These are phyloP conservation scores for Falciphora oryzae DNA, from an alignment of 2,329 filamentous ascomycete species.

Conservation along the genomic window DNA sequence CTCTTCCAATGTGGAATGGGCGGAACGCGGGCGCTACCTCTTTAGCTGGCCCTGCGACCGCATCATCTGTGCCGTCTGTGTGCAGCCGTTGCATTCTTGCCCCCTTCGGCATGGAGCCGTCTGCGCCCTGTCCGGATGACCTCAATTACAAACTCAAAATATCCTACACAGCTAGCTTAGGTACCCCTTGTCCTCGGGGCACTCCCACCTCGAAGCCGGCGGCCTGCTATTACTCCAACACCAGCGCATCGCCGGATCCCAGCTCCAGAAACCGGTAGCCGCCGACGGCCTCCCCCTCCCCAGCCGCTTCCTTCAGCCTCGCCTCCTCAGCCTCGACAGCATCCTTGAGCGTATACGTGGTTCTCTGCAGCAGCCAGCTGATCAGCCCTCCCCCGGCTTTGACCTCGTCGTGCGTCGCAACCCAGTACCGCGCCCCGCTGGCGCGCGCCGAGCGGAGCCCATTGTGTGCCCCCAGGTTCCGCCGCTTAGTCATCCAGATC, in stretches of 20 bases:
- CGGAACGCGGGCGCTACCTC: background rate
- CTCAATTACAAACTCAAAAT: background rate
- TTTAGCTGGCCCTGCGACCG: no score
- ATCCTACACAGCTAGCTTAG: background rate
- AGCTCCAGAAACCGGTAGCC: slow-evolving; percentile 45
- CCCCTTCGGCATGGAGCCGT: no score
- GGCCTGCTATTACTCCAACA: slow-evolving; percentile 33
- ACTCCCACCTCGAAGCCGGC: background rate
- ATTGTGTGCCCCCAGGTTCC: slow-evolving; percentile 60
- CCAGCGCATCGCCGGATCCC: slow-evolving; percentile 48
- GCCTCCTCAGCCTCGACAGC: slow-evolving; percentile 32
- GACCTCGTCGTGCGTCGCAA: slow-evolving; percentile 59
- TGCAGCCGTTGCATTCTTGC: background rate
- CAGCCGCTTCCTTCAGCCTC: slow-evolving; percentile 16
- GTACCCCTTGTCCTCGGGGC: background rate
- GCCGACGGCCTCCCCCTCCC: slow-evolving; percentile 25
- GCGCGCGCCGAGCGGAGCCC: slow-evolving; percentile 49
- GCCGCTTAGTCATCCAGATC: slow-evolving; percentile 43
- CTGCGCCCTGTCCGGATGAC: background rate
- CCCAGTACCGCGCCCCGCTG: slow-evolving; percentile 54
- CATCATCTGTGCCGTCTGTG: background rate
- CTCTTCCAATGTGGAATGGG: background rate
- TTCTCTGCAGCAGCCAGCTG: slow-evolving; percentile 41
- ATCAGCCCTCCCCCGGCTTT: slow-evolving; percentile 55
- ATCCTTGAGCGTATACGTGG: slow-evolving; percentile 37